phyloP scores from a whole-genome alignment of 768 basidiomycete genomes.

The Naganishia kalamii region DNA sequence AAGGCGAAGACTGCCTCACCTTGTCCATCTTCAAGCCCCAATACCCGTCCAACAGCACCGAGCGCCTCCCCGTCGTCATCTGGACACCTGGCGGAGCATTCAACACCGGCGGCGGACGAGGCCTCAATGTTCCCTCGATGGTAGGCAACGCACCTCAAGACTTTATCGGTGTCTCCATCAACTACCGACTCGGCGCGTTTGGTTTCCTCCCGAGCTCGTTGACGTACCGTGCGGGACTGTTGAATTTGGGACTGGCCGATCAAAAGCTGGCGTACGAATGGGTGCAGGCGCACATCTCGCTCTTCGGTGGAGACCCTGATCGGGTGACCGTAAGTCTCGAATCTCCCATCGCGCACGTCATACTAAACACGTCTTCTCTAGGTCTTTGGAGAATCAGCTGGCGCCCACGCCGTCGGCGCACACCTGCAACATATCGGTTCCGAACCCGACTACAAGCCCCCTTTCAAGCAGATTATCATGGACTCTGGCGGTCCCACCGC shows the following conservation, averaged over 20 bases:
- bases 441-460: conserved; percentile 4
- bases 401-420: conserved; percentile 16
- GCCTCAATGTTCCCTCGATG: conserved; percentile 29
- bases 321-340: conserved; percentile 12
- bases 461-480: conserved; percentile 19
- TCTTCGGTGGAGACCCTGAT: conserved; percentile 18
- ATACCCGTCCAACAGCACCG: neutral
- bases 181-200: conserved; percentile 19
- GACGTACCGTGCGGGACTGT: neutral
- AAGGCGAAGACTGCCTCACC: conserved; percentile 33
- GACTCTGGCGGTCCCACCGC: conserved; percentile 18
- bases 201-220: conserved; percentile 18
- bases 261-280: conserved; percentile 11
- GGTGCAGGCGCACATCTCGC: conserved; percentile 11
- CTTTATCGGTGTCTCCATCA: conserved; percentile 20
- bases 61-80: conserved; percentile 31
- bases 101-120: conserved; percentile 31
- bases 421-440: conserved; percentile 15
- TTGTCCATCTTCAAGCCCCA: conserved; percentile 43
- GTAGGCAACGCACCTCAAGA: conserved; percentile 26
- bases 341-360: neutral
- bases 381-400: conserved; percentile 18
- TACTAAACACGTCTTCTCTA: neutral
- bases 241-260: conserved; percentile 17
- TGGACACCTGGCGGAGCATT: conserved; percentile 40